Percentiles rank a stretch among this genome's conserved stretches.
Conservation (phyloP, 1,139 yeast genomes). For the Trichomonascaceae sp. region DNA sequence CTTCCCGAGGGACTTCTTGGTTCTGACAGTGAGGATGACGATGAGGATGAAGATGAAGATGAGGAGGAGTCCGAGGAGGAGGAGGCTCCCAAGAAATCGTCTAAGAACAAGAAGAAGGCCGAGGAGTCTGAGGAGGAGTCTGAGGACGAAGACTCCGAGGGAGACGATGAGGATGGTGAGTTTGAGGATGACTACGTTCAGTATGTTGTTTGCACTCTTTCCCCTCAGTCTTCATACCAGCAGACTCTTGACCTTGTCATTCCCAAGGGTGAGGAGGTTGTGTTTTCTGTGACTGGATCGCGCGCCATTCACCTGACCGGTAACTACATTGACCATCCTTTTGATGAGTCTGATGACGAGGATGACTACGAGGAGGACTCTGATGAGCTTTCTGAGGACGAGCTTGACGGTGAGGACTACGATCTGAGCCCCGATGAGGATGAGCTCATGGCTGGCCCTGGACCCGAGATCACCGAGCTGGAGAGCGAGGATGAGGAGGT, state of each 20-base stretch:
- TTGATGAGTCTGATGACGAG: constrained; percentile 50
- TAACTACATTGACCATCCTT: constrained; percentile 92
- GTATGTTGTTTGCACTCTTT: constrained; percentile 74
- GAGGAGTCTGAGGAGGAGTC: constrained; percentile 28
- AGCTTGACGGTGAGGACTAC: constrained; percentile 59
- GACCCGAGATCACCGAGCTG: constrained; percentile 16
- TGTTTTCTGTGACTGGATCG: constrained; percentile 90
- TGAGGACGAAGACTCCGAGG: constrained; percentile 28
- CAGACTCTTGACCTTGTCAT: constrained; percentile 84
- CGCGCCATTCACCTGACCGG: constrained; percentile 88
- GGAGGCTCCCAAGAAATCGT: constrained; percentile 8
- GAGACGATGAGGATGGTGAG: constrained; percentile 18
- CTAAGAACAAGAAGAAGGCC: constrained; percentile 25
- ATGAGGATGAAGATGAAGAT: constrained; percentile 37
- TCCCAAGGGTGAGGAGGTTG: constrained; percentile 86
- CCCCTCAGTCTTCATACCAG: constrained; percentile 70
- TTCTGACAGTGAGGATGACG: constrained; percentile 40
- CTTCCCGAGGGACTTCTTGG: constrained; percentile 37
- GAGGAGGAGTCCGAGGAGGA: constrained; percentile 23
- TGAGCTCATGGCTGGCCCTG: constrained; percentile 43
- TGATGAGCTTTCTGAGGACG: constrained; percentile 23
- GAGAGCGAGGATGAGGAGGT: constrained; percentile 40
- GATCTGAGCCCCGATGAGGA: constrained; percentile 91
- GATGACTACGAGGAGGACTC: constrained; percentile 36
- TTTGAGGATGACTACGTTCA: constrained; percentile 45